phyloP scores from a whole-genome alignment of 768 basidiomycete species.

The Suillus lakei region DNA sequence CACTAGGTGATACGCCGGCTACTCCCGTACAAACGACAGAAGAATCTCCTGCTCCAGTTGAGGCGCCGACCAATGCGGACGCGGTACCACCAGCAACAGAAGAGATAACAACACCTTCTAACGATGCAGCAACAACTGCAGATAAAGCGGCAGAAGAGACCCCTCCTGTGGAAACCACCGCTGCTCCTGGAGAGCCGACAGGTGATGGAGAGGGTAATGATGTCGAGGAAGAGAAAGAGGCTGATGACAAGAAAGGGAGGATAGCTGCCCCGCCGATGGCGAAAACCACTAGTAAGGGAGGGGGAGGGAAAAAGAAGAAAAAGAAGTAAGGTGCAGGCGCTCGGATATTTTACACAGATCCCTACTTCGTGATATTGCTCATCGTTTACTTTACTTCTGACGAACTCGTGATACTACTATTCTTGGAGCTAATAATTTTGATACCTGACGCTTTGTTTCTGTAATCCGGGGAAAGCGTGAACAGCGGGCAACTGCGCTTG shows the following conservation, averaged over 20 bases:
- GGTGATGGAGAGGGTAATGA: constrained; percentile 7
- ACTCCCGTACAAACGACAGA: background rate
- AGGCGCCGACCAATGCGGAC: background rate
- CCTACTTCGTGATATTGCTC: background rate
- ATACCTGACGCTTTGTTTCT: too few species aligned
- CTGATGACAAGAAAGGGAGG: constrained; percentile 3
- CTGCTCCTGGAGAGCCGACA: constrained; percentile 5
- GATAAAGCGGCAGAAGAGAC: background rate
- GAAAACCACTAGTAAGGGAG: constrained; percentile 11
- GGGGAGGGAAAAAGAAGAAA: constrained; percentile 15
- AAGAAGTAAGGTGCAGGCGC: constrained; percentile 15
- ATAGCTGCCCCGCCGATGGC: constrained; percentile 1
- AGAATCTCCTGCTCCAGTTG: background rate
- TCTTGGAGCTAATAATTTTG: background rate
- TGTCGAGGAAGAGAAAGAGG: constrained; percentile 8
- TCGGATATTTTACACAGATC: background rate
- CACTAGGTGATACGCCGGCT: background rate
- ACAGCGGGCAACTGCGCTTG: background rate
- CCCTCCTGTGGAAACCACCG: background rate
- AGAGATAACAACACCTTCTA: background rate
- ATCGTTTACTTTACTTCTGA: constrained; percentile 4
- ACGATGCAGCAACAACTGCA: background rate
- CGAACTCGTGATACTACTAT: background rate
- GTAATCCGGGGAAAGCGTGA: background rate
- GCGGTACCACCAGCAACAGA: background rate